Percentiles rank a stretch among this genome's conserved stretches.
Conservation (phyloP, 2,329 filamentous ascomycete genomes). For the Rutstroemia sydowiana region DNA sequence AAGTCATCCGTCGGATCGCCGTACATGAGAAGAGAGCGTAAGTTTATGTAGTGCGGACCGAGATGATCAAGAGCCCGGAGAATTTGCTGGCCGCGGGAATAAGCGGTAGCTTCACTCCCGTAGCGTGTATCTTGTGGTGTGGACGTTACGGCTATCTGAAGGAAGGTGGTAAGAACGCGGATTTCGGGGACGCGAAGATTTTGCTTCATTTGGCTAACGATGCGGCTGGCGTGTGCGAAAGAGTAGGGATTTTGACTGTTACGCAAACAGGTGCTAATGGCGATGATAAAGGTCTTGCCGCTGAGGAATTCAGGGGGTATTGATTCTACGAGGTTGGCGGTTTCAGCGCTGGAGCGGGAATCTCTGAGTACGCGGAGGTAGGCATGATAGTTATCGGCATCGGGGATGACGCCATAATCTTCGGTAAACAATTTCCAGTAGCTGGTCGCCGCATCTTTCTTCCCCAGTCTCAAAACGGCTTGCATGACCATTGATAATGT, state of each 20-base stretch:
- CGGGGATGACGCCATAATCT: slow-evolving; percentile 57
- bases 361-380: slow-evolving; percentile 61
- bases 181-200: slow-evolving; percentile 42
- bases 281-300: slow-evolving; percentile 58
- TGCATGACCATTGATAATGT: slow-evolving; percentile 63
- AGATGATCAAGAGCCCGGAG: slow-evolving; percentile 42
- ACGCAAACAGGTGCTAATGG: slow-evolving; percentile 64
- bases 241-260: slow-evolving; percentile 71
- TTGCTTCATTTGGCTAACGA: slow-evolving; percentile 57
- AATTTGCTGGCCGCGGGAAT: slow-evolving; percentile 39
- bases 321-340: slow-evolving; percentile 49
- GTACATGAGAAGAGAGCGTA: slow-evolving; percentile 23
- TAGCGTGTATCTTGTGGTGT: slow-evolving; percentile 29
- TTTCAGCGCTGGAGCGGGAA: slow-evolving; percentile 56
- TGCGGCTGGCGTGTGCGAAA: slow-evolving; percentile 54
- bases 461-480: slow-evolving; percentile 52
- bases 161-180: slow-evolving; percentile 45
- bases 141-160: slow-evolving; percentile 43
- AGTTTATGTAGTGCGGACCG: slow-evolving; percentile 21
- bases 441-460: slow-evolving; percentile 52
- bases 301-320: slow-evolving; percentile 42
- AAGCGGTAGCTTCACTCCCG: slow-evolving; percentile 28
- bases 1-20: slow-evolving; percentile 9
- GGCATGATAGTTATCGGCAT: slow-evolving; percentile 60
- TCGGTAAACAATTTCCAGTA: slow-evolving; percentile 74